These are phyloP conservation scores for Catharanthus roseus DNA, from an alignment of 257 asterid genomes.

Conservation along the genomic window DNA sequence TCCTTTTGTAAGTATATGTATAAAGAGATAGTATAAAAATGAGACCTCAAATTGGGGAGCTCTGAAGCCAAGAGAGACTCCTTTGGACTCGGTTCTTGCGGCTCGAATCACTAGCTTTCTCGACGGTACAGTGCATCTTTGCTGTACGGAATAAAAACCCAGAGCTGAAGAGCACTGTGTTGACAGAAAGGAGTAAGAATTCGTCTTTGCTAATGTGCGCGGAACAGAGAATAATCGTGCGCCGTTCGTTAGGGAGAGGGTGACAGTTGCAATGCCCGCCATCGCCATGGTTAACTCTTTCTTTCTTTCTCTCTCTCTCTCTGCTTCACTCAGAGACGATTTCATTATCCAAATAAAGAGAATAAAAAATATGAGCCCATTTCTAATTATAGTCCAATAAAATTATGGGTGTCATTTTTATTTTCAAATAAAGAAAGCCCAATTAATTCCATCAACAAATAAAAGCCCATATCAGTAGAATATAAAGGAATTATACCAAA, in stretches of 20 bases:
- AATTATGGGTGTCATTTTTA: too few relatives aligned
- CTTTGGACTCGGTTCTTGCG: slow-evolving; percentile 70
- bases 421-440: too few relatives aligned
- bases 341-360: neutral
- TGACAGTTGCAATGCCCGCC: slow-evolving; percentile 53
- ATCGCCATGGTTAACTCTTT: slow-evolving; percentile 47
- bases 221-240: slow-evolving; percentile 25
- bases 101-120: slow-evolving; percentile 65
- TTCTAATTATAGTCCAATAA: neutral
- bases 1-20: neutral
- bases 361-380: neutral
- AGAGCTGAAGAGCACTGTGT: slow-evolving; percentile 30
- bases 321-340: neutral
- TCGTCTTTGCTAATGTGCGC: slow-evolving; percentile 17
- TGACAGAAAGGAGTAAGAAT: slow-evolving; percentile 19
- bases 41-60: slow-evolving; percentile 78
- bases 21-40: neutral
- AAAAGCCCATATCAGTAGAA: too few relatives aligned
- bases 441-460: too few relatives aligned
- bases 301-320: neutral
- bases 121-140: slow-evolving; percentile 24
- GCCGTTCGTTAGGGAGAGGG: slow-evolving; percentile 28
- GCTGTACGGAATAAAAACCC: slow-evolving; percentile 31
- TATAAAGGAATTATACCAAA: too few relatives aligned
- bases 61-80: slow-evolving; percentile 66